Evolutionary conservation across 148 eudicot species (phyloP).

Genomic region (Vaccinium darrowii): DNA sequence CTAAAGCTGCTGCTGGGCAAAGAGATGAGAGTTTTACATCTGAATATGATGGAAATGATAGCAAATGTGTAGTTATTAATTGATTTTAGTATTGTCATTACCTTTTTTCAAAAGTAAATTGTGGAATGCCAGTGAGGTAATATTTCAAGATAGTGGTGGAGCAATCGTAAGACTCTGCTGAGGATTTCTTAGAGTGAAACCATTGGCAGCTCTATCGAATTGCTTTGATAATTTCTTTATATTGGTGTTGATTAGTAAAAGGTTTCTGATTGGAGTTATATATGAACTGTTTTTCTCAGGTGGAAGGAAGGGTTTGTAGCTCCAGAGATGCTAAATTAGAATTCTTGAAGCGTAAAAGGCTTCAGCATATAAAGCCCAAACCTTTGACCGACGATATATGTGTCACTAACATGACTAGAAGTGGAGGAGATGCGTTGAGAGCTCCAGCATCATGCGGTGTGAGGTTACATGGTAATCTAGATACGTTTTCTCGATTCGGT

Average conservation of each 20-base stretch:
- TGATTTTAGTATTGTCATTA: not conserved
- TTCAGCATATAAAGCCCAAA: constrained; percentile 62
- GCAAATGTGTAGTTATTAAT: not conserved
- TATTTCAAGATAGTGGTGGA: not conserved
- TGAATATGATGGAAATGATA: not conserved
- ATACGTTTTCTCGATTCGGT: constrained; percentile 29
- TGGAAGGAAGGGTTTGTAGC: constrained; percentile 75
- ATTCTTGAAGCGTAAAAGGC: constrained; percentile 84
- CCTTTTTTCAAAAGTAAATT: not conserved
- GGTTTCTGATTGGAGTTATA: not conserved
- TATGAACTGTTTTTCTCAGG: constrained; percentile 40
- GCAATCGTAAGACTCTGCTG: not conserved
- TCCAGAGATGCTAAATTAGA: constrained; percentile 80
- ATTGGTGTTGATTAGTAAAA: not conserved
- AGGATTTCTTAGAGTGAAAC: not conserved
- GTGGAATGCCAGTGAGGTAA: not conserved
- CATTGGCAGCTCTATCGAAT: not conserved
- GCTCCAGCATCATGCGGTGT: constrained; percentile 64
- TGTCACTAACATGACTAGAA: constrained; percentile 51
- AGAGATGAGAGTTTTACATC: not conserved
- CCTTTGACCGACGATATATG: constrained; percentile 26
- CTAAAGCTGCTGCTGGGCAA: not conserved
- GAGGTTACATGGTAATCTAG: constrained; percentile 38
- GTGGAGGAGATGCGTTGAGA: constrained; percentile 76
- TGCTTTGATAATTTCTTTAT: not conserved